Evolutionary conservation across 2,329 filamentous ascomycete genomes (phyloP).

Genomic region (Sordariomycetes sp.): DNA sequence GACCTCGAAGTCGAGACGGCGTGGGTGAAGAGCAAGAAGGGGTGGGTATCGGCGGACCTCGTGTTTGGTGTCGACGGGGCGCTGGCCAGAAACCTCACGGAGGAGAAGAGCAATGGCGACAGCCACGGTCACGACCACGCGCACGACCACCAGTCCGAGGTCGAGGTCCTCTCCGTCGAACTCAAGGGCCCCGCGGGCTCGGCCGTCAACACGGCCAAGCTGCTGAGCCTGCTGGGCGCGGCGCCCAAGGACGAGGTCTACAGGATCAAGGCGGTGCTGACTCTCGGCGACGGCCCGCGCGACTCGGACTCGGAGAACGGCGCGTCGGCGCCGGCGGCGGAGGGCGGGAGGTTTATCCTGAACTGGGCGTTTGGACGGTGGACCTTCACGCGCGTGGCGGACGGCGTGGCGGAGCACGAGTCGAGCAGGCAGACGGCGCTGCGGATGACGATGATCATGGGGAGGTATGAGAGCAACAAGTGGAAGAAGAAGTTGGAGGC

Average conservation of each 20-base stretch:
- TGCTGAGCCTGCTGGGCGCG: constrained; percentile 52
- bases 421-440: constrained; percentile 42
- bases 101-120: constrained; percentile 19
- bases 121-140: constrained; percentile 19
- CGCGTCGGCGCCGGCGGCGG: constrained; percentile 8
- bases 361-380: constrained; percentile 98
- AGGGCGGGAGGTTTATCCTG: constrained; percentile 59
- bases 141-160: constrained; percentile 59
- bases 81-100: constrained; percentile 44
- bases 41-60: constrained; percentile 64
- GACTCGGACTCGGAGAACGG: constrained; percentile 30
- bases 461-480: constrained; percentile 58
- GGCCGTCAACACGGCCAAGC: constrained; percentile 41
- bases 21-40: constrained; percentile 74
- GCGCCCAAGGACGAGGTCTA: constrained; percentile 92
- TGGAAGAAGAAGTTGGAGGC: constrained; percentile 63
- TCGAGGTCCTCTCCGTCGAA: constrained; percentile 80
- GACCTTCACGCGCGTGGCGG: constrained; percentile 59
- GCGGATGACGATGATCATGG: constrained; percentile 65
- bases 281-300: constrained; percentile 28
- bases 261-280: constrained; percentile 68
- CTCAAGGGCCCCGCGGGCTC: constrained; percentile 31
- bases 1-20: constrained; percentile 71
- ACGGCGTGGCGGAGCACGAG: constrained; percentile 32
- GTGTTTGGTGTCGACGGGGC: constrained; percentile 82